Evolutionary conservation across 2,329 filamentous ascomycete genomes (phyloP).

Genomic region (Aspergillus fijiensis): DNA sequence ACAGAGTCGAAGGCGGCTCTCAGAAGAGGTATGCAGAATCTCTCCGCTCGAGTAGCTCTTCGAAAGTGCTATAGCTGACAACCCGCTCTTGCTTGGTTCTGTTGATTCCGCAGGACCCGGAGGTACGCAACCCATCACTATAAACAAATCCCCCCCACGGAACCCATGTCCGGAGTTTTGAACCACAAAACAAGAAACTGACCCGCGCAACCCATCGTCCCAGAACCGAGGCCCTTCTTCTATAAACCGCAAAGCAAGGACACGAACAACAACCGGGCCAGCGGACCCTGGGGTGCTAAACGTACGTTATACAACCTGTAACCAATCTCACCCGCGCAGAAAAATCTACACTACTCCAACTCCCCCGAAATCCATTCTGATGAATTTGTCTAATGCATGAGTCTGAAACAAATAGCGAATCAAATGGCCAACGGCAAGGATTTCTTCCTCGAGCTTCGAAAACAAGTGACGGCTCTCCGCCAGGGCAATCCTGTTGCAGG

Average conservation of each 20-base stretch:
- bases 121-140: slow-evolving; percentile 24
- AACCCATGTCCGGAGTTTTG: not conserved
- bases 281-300: slow-evolving; percentile 47
- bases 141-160: not conserved
- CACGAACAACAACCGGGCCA: slow-evolving; percentile 34
- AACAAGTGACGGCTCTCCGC: slow-evolving; percentile 45
- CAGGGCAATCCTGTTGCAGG: slow-evolving; percentile 37
- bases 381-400: too few relatives aligned
- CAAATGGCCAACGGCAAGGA: slow-evolving; percentile 51
- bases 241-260: slow-evolving; percentile 44
- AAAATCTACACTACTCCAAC: too few relatives aligned
- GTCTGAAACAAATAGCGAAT: slow-evolving; percentile 36
- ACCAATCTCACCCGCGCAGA: not conserved
- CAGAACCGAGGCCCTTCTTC: slow-evolving; percentile 35
- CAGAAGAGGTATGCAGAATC: slow-evolving; percentile 35
- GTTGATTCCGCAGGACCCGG: slow-evolving; percentile 24
- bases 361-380: too few relatives aligned
- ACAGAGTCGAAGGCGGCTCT: slow-evolving; percentile 43
- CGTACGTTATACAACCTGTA: slow-evolving; percentile 31
- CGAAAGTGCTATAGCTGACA: not conserved
- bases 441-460: slow-evolving; percentile 51
- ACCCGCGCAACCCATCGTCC: not conserved
- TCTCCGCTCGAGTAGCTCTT: not conserved
- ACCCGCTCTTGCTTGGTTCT: not conserved
- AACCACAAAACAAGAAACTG: slow-evolving; percentile 6